These are phyloP conservation scores for Tulasnella calospora DNA, from an alignment of 768 basidiomycete species.

Conservation along the genomic window DNA sequence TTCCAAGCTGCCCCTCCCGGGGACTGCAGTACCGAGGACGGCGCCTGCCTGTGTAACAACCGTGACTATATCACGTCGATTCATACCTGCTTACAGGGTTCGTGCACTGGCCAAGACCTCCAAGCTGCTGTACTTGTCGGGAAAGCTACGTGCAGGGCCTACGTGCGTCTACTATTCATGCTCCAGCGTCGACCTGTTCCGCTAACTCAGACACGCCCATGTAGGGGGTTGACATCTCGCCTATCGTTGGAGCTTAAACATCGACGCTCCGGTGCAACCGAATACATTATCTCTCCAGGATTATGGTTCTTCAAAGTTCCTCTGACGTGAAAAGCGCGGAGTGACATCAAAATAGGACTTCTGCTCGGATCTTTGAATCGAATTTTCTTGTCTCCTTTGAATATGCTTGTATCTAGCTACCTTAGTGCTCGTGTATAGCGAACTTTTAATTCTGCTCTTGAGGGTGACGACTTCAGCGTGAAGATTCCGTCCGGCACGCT, in stretches of 20 bases:
- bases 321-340: too few relatives aligned
- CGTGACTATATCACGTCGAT: not conserved
- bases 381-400: not conserved
- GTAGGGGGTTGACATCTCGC: not conserved
- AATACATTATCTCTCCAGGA: too few relatives aligned
- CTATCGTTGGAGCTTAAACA: not conserved
- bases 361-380: not conserved
- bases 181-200: not conserved
- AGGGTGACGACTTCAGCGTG: too few relatives aligned
- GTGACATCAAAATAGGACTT: not conserved
- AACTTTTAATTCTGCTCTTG: too few relatives aligned
- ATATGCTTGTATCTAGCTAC: not conserved
- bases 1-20: not conserved
- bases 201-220: not conserved
- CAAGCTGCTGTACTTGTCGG: not conserved
- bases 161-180: not conserved
- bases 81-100: not conserved
- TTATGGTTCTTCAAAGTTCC: too few relatives aligned
- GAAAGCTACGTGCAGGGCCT: not conserved
- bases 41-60: not conserved
- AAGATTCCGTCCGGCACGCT: too few relatives aligned
- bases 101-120: not conserved
- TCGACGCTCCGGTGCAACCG: too few relatives aligned
- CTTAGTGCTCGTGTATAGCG: too few relatives aligned
- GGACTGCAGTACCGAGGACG: not conserved